Evolutionary conservation across 495 filamentous ascomycete species (phyloP).

Genomic region (Copromyces sp.): DNA sequence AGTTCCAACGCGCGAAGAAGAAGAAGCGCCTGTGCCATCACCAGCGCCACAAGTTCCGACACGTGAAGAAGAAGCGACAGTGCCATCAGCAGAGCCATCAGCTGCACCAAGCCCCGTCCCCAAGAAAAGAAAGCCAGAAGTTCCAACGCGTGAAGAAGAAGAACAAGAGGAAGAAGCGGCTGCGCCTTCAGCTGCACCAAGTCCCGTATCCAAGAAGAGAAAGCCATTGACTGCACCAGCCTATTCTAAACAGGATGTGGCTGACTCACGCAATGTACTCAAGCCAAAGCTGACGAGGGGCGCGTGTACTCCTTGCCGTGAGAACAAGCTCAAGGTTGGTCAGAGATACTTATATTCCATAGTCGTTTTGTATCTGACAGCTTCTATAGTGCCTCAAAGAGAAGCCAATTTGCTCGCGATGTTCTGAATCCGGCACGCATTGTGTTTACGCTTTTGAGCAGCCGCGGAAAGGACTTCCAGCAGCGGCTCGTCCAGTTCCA

Average conservation of each 20-base stretch:
- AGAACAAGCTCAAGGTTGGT: background rate
- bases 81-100: background rate
- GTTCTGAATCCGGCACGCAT: background rate
- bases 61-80: no score
- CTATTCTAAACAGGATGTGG: background rate
- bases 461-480: background rate
- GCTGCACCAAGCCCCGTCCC: background rate
- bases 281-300: background rate
- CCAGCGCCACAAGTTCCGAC: no score
- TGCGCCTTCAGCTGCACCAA: background rate
- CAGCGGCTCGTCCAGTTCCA: background rate
- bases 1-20: no score
- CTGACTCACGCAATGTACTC: background rate
- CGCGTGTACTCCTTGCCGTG: background rate
- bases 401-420: background rate
- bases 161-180: background rate
- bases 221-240: background rate
- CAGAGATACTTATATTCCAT: background rate
- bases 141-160: no score
- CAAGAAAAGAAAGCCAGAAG: background rate
- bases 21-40: no score
- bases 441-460: background rate
- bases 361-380: background rate
- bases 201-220: background rate
- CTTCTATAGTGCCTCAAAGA: background rate